These are phyloP conservation scores for Xylogone sp. DNA, from an alignment of 2,329 filamentous ascomycete species.

Conservation along the genomic window DNA sequence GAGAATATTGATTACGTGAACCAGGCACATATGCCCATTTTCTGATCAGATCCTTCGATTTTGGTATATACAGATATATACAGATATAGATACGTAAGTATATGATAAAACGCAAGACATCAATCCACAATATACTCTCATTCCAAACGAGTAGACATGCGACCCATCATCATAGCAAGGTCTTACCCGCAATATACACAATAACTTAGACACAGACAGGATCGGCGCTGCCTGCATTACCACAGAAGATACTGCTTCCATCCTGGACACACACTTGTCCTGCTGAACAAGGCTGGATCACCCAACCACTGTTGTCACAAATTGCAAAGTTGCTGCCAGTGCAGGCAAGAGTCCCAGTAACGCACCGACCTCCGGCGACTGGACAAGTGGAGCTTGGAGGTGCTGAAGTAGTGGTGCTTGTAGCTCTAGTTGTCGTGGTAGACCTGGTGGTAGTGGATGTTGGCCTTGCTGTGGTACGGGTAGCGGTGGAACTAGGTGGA, in stretches of 20 bases:
- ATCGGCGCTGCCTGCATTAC: background rate
- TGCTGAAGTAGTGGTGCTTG: constrained; percentile 16
- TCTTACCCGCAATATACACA: background rate
- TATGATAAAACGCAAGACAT: too few species aligned
- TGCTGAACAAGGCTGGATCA: background rate
- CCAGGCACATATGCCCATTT: too few species aligned
- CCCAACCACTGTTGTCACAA: background rate
- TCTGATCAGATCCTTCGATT: too few species aligned
- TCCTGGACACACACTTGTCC: background rate
- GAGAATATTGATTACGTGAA: too few species aligned
- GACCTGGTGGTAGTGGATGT: constrained; percentile 4
- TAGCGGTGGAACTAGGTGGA: background rate
- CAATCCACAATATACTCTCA: too few species aligned
- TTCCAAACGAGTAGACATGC: background rate
- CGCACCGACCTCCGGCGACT: background rate
- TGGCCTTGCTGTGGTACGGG: background rate
- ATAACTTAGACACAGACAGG: background rate
- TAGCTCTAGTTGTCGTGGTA: background rate
- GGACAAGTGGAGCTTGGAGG: background rate
- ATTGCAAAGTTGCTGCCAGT: background rate
- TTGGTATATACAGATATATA: too few species aligned
- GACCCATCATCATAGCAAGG: too few species aligned
- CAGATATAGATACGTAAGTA: too few species aligned
- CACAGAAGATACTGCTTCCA: background rate
- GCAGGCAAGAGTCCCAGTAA: background rate